These are phyloP conservation scores for Boletus edulis DNA, from an alignment of 768 basidiomycete species.

Conservation along the genomic window DNA sequence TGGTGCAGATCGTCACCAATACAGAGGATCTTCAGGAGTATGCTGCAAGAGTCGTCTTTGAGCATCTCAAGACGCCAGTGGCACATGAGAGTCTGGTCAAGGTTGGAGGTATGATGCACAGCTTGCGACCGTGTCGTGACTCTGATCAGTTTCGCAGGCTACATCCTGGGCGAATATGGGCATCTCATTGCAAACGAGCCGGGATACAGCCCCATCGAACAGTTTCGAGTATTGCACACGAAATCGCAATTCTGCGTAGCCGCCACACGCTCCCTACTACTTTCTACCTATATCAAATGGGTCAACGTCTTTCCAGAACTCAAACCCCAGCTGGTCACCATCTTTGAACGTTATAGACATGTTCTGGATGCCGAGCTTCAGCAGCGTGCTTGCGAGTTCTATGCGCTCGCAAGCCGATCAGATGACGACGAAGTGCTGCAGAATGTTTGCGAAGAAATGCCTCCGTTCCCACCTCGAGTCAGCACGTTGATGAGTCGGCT, in stretches of 20 bases:
- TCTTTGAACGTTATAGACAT: slow-evolving; percentile 97
- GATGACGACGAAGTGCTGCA: slow-evolving; percentile 93
- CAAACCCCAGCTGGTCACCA: slow-evolving; percentile 87
- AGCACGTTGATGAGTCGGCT: slow-evolving; percentile 85
- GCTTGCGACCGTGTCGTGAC: neutral
- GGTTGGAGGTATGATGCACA: slow-evolving; percentile 70
- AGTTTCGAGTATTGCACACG: slow-evolving; percentile 88
- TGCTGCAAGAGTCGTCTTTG: slow-evolving; percentile 89
- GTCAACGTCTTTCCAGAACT: slow-evolving; percentile 99
- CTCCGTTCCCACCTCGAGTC: slow-evolving; percentile 94
- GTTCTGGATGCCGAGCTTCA: slow-evolving; percentile 96
- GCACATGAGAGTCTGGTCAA: slow-evolving; percentile 94
- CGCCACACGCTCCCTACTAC: slow-evolving; percentile 83
- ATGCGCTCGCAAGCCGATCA: slow-evolving; percentile 76
- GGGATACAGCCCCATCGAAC: slow-evolving; percentile 91
- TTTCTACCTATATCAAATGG: slow-evolving; percentile 99
- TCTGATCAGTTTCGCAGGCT: slow-evolving; percentile 53
- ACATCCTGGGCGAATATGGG: slow-evolving; percentile 97
- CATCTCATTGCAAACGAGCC: slow-evolving; percentile 95
- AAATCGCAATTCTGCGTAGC: slow-evolving; percentile 96
- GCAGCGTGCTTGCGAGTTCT: slow-evolving; percentile 98
- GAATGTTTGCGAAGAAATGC: slow-evolving; percentile 98
- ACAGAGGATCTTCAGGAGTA: slow-evolving; percentile 97
- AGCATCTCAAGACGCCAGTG: slow-evolving; percentile 80
- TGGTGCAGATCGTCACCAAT: slow-evolving; percentile 97